Evolutionary conservation across 2,329 filamentous ascomycete species (phyloP).

Genomic region (Pseudogymnoascus sp.): DNA sequence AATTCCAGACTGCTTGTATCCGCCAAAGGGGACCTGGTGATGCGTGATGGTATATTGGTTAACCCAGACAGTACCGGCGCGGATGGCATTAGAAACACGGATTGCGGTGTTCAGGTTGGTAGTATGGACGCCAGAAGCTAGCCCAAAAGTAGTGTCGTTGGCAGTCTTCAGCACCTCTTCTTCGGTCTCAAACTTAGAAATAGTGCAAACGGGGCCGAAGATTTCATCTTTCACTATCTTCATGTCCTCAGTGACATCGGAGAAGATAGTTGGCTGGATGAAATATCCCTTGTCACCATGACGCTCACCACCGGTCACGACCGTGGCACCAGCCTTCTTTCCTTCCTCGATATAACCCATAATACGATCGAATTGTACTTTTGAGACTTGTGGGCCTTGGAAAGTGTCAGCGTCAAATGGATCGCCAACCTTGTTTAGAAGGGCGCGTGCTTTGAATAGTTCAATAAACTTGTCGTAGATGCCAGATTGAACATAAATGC

Average conservation of each 20-base stretch:
- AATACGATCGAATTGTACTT: conserved; percentile 64
- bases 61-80: conserved; percentile 44
- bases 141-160: conserved; percentile 60
- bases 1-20: conserved; percentile 69
- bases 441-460: conserved; percentile 57
- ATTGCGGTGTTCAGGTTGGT: conserved; percentile 61
- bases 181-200: conserved; percentile 64
- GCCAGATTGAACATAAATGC: conserved; percentile 61
- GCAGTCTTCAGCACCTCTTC: conserved; percentile 57
- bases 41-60: conserved; percentile 60
- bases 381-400: conserved; percentile 64
- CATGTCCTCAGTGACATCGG: conserved; percentile 62
- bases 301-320: conserved; percentile 59
- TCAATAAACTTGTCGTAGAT: conserved; percentile 66
- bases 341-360: conserved; percentile 60
- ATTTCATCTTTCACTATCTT: conserved; percentile 70
- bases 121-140: conserved; percentile 63
- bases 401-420: conserved; percentile 59
- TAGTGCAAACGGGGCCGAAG: conserved; percentile 65
- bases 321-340: conserved; percentile 56
- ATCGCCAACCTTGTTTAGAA: conserved; percentile 59
- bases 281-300: conserved; percentile 62
- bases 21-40: conserved; percentile 61
- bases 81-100: conserved; percentile 55
- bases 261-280: conserved; percentile 68